phyloP scores from a whole-genome alignment of 305 asterid species.

The Salvia sclarea region DNA sequence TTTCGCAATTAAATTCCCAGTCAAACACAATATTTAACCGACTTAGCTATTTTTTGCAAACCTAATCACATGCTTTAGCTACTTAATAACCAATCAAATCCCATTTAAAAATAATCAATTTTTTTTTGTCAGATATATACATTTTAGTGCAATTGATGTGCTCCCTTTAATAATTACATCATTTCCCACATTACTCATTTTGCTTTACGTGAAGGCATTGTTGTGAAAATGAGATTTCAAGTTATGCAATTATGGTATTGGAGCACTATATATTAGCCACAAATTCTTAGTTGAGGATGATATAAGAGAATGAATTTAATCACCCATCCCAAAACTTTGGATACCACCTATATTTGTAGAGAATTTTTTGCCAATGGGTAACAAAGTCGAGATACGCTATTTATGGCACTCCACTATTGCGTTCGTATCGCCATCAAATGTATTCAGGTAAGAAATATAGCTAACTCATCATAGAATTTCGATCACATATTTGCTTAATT shows the following conservation, averaged over 20 bases:
- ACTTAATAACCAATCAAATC: slow-evolving; percentile 8
- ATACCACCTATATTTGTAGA: slow-evolving; percentile 17
- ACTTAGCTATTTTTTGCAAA: slow-evolving; percentile 12
- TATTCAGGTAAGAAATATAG: background rate
- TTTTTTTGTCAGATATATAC: background rate
- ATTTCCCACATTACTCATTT: slow-evolving; percentile 16
- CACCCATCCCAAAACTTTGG: slow-evolving; percentile 15
- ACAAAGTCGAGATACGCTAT: slow-evolving; percentile 19
- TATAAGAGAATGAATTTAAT: slow-evolving; percentile 25
- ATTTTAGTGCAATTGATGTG: slow-evolving; percentile 21
- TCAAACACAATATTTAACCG: slow-evolving; percentile 19
- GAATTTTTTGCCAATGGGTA: slow-evolving; percentile 31
- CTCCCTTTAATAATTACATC: slow-evolving; percentile 16
- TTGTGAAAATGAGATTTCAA: slow-evolving; percentile 33
- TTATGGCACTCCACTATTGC: slow-evolving; percentile 22
- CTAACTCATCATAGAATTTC: background rate
- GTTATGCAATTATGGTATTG: background rate
- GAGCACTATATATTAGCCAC: slow-evolving; percentile 32
- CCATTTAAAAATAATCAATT: slow-evolving; percentile 6
- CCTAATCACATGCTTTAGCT: slow-evolving; percentile 31
- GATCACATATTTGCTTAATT: background rate
- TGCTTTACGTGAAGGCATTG: slow-evolving; percentile 38
- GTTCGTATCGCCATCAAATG: slow-evolving; percentile 1
- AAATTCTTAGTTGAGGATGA: slow-evolving; percentile 20
- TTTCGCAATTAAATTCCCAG: too few species aligned